Conservation (phyloP, 768 basidiomycete species). For the Serendipita sp. region DNA sequence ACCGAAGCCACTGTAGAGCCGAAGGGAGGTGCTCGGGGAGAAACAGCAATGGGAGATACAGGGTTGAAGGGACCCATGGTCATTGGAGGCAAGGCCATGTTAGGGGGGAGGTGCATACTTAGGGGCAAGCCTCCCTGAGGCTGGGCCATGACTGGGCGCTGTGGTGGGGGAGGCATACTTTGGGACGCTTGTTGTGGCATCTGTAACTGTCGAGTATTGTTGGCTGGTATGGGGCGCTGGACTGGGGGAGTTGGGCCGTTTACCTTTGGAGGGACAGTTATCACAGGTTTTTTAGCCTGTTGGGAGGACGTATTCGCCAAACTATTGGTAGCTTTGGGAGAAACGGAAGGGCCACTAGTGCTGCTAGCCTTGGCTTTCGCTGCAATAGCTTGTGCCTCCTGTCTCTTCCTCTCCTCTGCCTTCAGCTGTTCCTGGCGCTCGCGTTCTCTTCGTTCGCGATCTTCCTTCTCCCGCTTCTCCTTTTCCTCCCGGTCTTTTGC, state of each 20-base stretch:
- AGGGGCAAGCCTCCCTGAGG: constrained; percentile 31
- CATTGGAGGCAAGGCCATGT: constrained; percentile 31
- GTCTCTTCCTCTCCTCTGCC: constrained; percentile 10
- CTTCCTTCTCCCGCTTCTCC: constrained; percentile 20
- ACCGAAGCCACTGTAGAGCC: too few relatives aligned
- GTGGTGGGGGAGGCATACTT: constrained; percentile 15
- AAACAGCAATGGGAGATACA: constrained; percentile 30
- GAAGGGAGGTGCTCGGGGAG: constrained; percentile 34
- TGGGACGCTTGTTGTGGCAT: constrained; percentile 3
- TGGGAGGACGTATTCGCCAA: background rate
- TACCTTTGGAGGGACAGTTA: background rate
- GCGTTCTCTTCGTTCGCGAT: constrained; percentile 9
- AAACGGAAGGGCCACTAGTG: background rate
- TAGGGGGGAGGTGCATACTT: constrained; percentile 25
- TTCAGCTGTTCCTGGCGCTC: constrained; percentile 8
- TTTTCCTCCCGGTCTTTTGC: constrained; percentile 38
- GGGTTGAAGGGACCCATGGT: constrained; percentile 17
- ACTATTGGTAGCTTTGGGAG: background rate
- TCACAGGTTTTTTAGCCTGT: background rate
- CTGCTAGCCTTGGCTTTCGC: constrained; percentile 13
- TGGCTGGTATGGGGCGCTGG: background rate
- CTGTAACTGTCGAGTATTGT: background rate
- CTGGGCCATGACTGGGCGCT: constrained; percentile 34
- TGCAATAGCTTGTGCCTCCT: constrained; percentile 12
- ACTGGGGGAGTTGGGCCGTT: background rate